Percentiles rank a stretch among this genome's conserved stretches.
Evolutionary conservation across 1,284 basidiomycete genomes (phyloP).

Genomic region (Irpex sp.): DNA sequence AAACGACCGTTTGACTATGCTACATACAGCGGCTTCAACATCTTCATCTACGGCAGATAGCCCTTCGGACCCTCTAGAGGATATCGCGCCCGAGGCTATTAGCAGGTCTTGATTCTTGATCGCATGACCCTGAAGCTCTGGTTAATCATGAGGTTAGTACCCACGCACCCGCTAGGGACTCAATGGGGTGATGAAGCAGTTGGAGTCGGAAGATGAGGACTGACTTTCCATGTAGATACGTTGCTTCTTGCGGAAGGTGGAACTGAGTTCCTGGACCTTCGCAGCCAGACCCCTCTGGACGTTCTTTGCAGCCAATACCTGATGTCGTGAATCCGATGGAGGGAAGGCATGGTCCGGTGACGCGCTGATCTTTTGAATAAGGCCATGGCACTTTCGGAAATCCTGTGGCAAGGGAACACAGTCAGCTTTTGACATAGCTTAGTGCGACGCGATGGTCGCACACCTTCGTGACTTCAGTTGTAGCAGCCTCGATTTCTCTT

Average conservation of each 20-base stretch:
- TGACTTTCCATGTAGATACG: constrained; percentile 95
- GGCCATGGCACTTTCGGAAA: constrained; percentile 76
- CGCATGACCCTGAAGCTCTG: constrained; percentile 90
- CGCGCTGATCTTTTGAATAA: constrained; percentile 73
- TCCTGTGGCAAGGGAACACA: constrained; percentile 46
- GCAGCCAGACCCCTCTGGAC: constrained; percentile 96
- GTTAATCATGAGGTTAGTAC: constrained; percentile 11
- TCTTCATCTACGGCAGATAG: constrained; percentile 85
- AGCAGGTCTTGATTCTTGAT: constrained; percentile 92
- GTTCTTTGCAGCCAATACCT: constrained; percentile 82
- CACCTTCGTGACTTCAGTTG: constrained; percentile 86
- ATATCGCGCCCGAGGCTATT: constrained; percentile 79
- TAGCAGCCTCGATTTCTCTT: constrained; percentile 86
- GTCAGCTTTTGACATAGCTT: not conserved
- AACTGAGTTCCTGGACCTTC: constrained; percentile 90
- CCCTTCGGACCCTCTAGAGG: constrained; percentile 77
- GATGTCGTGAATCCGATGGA: constrained; percentile 52
- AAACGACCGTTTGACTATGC: constrained; percentile 16
- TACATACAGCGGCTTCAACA: constrained; percentile 54
- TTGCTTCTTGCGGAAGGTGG: constrained; percentile 96
- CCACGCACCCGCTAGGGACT: not conserved
- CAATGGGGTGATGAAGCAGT: constrained; percentile 16
- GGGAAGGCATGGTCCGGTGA: constrained; percentile 32
- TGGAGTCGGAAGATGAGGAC: constrained; percentile 32
- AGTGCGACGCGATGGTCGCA: constrained; percentile 1